Base-by-base conservation (phyloP, 1,284 basidiomycete genomes). In the Cronartium quercuum region DNA sequence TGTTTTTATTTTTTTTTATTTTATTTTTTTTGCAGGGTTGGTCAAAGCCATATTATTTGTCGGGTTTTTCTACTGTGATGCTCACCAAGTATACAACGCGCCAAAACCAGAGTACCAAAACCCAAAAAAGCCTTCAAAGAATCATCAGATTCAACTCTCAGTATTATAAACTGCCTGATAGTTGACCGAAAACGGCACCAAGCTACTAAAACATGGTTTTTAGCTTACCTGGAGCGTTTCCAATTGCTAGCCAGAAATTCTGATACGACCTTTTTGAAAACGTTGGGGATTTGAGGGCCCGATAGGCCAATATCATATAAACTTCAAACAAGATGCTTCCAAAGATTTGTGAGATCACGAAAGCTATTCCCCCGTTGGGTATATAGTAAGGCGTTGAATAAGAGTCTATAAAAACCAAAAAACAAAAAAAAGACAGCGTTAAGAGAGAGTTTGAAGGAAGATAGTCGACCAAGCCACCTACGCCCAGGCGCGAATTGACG, bases 81-180 rank as follows among this genome's bases (percentile, higher is more conserved):
- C 15, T 55, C 2, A 55, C 51, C 51, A 55, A 55, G 51, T 55
- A 55, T 55, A 55, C 29, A 55, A 55, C 6, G 51, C 51, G 29
- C 51, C 51, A 55, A 55, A 55, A 55, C 51, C 51, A 55, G 51
- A 55, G 29, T 55, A 55, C 51, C 51, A 55, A 55, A 55, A 55
- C 1, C 51, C 51, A 55, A 55, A 55, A 10, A 55, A 55, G 6
- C n/a, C n/a, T n/a, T n/a, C n/a, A n/a, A n/a, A n/a, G n/a, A n/a
- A n/a, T n/a, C n/a, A n/a, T n/a, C n/a, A n/a, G n/a, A n/a, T n/a
- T n/a, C n/a, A n/a, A n/a, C n/a, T n/a, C n/a, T n/a, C n/a, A n/a
- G n/a, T n/a, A n/a, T n/a, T n/a, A n/a, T n/a, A n/a, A n/a, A n/a
- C n/a, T n/a, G n/a, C n/a, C n/a, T n/a, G n/a, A n/a, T n/a, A n/a